Evolutionary conservation across 495 filamentous ascomycete genomes (phyloP).

Genomic region (Penicillium herquei): DNA sequence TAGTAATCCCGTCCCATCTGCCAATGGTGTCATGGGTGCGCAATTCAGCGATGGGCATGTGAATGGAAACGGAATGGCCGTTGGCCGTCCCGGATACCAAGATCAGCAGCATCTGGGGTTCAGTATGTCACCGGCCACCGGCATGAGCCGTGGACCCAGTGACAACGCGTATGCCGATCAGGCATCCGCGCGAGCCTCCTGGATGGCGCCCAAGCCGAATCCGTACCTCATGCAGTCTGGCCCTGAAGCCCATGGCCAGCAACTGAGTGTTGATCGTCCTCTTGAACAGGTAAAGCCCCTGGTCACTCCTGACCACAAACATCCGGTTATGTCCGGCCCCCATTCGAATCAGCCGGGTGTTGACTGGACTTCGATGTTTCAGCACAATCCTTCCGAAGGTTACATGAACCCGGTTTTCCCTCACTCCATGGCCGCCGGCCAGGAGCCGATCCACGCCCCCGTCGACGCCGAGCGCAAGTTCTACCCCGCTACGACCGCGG

Average conservation of each 20-base stretch:
- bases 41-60: constrained; percentile 45
- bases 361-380: constrained; percentile 75
- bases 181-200: constrained; percentile 40
- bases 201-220: constrained; percentile 50
- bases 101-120: constrained; percentile 49
- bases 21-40: constrained; percentile 46
- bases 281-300: constrained; percentile 52
- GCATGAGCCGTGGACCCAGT: constrained; percentile 43
- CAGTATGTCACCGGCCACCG: constrained; percentile 47
- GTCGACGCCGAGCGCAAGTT: constrained; percentile 47
- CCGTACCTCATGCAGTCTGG: constrained; percentile 48
- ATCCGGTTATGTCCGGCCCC: constrained; percentile 44
- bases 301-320: constrained; percentile 41
- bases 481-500: constrained; percentile 44
- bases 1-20: constrained; percentile 42
- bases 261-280: constrained; percentile 49
- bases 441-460: constrained; percentile 46
- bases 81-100: constrained; percentile 37
- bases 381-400: constrained; percentile 61
- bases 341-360: constrained; percentile 44
- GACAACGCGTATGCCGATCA: constrained; percentile 42
- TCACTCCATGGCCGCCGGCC: constrained; percentile 47
- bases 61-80: constrained; percentile 45
- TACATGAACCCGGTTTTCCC: constrained; percentile 61
- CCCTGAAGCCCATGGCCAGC: constrained; percentile 42